Evolutionary conservation across 1,284 basidiomycete genomes (phyloP), one percentile per base, ranked within the genome.

Genomic region (Psilocybe mexicana): DNA sequence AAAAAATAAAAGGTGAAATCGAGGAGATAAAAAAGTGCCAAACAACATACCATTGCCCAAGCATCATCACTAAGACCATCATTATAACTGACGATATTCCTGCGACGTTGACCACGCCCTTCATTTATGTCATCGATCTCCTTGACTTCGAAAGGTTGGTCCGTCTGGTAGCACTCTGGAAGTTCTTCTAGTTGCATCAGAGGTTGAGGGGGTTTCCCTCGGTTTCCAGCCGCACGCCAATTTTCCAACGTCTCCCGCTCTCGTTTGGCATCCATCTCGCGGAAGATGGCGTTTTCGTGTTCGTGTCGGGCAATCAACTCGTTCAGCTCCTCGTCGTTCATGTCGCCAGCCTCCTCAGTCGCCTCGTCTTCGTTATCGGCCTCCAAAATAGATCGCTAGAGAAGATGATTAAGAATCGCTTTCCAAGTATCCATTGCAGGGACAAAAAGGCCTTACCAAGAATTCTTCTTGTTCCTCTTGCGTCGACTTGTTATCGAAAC

Each of bases 401-500:
- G 53, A 30, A 18, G 24, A 43, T 43, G 3, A 61, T 44, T 59
- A n/a, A 55, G 43, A 60, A 45, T 61, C 43, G 18, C 18, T 18
- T 18, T 52, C 36, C 38, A 57, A 24, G 10, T 56, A 46, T 33
- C 23, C 59, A 60, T 63, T 63, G 55, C 14, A 18, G 52, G 40
- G 2, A 30, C 24, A 26, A 38, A 14, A 5, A 18, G 14, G 30
- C 36, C 48, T 45, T 70, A 93, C 92, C 74, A 98, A 77, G 67
- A 96, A 90, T 69, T 94, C 90, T 71, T 99, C 97, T 68, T 97
- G 95, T 74, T 99, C 97, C 71, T 97, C 96, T 61, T 94, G 92
- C 1, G 95, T 97, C 18, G 96, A 97, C 75, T 98, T 96, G 76
- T 99, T 97, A 75, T 99, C 97, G 80, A 98, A 99, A 59, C 95